Base-by-base conservation (phyloP, 2,329 filamentous ascomycete genomes). In the Alternaria sp. region DNA sequence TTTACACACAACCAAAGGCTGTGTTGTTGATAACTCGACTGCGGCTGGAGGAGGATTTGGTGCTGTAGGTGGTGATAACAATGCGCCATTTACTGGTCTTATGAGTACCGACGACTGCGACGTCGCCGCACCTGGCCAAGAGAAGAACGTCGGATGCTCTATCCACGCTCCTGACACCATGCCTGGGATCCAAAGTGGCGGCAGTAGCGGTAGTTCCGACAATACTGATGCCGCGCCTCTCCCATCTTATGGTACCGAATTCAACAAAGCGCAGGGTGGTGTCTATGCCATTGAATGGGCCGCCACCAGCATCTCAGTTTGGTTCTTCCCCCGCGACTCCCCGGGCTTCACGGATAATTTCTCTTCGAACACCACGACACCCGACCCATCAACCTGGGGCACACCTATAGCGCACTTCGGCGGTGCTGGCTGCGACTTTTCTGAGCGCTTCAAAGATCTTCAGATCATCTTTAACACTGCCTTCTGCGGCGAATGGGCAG, bases 401-500 rank as follows among this genome's bases (percentile, higher is more conserved):
- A 69, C 66, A 4, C 77, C 77, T 4, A 49, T 78, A 12, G 79
- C 76, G n/a, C 66, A 70, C 21, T 81, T 82, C 80, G 79, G 83
- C n/a, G 75, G 78, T 58, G 11, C 52, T 3, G 65, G 56, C 8
- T 81, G 79, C 61, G 72, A 79, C 58, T 91, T 96, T 65, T 53
- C 63, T 1, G 19, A 63, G 32, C 61, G 66, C 17, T 80, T 81
- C 67, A 65, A 67, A 25, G 67, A 76, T 32, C 64, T 76, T 45
- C 69, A 65, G 23, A 66, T 80, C 51, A 76, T 86, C 32, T 80
- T 87, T 57, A 81, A 86, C 69, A 83, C 80, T 0, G 81, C 83
- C 2, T 86, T 87, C 69, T 87, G 85, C 57, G 85, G 85, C 43
- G 81, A 83, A 47, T 87, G 85, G 85, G 85, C 85, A 11, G 85